Evolutionary conservation across 2,329 filamentous ascomycete genomes (phyloP), one percentile per base, ranked within the genome.

Genomic region (Colletotrichum lentis): DNA sequence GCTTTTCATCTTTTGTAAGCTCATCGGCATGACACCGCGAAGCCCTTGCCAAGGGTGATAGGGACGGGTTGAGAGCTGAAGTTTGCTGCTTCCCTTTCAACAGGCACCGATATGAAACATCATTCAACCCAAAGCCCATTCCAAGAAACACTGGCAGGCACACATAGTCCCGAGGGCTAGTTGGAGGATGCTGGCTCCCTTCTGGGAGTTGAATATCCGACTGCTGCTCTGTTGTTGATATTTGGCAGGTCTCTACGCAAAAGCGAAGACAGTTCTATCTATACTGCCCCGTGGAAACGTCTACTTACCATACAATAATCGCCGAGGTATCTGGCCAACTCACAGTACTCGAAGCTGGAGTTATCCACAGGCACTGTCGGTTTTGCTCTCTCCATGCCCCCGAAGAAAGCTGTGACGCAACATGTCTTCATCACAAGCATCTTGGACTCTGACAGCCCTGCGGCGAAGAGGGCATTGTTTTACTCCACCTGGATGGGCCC

Each of bases 401-500:
- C n/a, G 20, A 46, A 18, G n/a, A 47, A 20, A 31, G 10, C 5
- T n/a, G 35, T 22, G 20, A n/a, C 18, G 5, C 31, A 35, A 39
- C 18, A 35, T 44, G 27, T 44, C 10, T 44, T 22, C 46, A 47
- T 58, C 37, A 27, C 37, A 27, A 10, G 6, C 39, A 27, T 22
- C 4, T 44, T 41, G 12, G 50, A 53, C 37, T 41, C 24, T 37
- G 44, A 53, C 46, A 44, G 57, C 39, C 59, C 53, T 67, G 53
- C 64, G 64, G 50, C 7, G 41, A 43, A 20, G 22, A 20, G 39
- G 37, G 20, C 37, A 20, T 35, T 22, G 20, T 24, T 35, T 22
- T 11, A 18, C 60, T 64, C 64, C 64, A 58, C 41, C 57, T 22
- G 53, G 53, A 58, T 47, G 53, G 27, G 14, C n/a, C 47, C 47